Percentiles rank a stretch among this genome's conserved stretches.
Conservation (phyloP, 768 basidiomycete species). For the Erythrobasidium yunnanense region DNA sequence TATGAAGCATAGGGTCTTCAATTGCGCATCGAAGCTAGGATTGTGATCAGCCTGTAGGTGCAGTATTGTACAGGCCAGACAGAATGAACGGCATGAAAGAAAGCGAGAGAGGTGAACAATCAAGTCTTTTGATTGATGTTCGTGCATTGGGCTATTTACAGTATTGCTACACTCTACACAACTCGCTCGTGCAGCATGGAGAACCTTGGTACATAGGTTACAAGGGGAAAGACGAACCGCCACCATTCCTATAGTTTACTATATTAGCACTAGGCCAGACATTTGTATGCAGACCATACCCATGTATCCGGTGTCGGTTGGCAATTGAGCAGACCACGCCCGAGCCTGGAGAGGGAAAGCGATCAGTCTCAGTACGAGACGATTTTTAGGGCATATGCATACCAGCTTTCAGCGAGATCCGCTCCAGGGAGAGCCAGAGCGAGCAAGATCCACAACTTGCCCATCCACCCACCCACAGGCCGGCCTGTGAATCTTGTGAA, state of each 20-base stretch:
- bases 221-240: slow-evolving; percentile 3
- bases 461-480: not conserved
- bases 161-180: too few relatives aligned
- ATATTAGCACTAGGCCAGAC: not conserved
- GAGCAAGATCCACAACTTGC: slow-evolving; percentile 12
- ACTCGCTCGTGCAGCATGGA: not conserved
- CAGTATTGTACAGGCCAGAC: too few relatives aligned
- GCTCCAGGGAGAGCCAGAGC: slow-evolving; percentile 15
- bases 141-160: not conserved
- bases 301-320: slow-evolving; percentile 18
- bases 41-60: too few relatives aligned
- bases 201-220: slow-evolving; percentile 9
- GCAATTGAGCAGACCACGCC: slow-evolving; percentile 6
- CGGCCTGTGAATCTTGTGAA: slow-evolving; percentile 4
- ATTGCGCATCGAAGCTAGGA: too few relatives aligned
- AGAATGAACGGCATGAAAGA: too few relatives aligned
- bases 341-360: not conserved
- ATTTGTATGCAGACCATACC: not conserved
- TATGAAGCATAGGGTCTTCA: too few relatives aligned
- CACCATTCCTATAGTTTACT: slow-evolving; percentile 17
- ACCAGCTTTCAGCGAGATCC: slow-evolving; percentile 1
- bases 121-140: too few relatives aligned
- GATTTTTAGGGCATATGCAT: not conserved
- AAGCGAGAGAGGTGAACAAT: too few relatives aligned
- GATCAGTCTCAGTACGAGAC: too few relatives aligned